Evolutionary conservation across 208 protist genomes (phyloP).

Genomic region (Wallacemonas collosoma): DNA sequence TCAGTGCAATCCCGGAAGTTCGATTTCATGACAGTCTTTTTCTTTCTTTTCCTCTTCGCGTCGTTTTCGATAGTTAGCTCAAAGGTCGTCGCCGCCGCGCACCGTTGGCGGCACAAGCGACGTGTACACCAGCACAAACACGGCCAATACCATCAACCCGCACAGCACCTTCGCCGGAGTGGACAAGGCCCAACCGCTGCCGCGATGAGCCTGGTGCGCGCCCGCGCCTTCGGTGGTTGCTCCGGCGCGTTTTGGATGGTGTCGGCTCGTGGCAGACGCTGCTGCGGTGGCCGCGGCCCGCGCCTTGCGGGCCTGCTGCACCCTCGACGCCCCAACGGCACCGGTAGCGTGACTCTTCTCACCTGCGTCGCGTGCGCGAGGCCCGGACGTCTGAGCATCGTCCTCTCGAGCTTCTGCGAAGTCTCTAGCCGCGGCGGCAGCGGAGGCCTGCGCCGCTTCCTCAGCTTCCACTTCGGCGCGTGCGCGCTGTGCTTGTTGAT

Average conservation of each 20-base stretch:
- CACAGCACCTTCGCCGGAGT: constrained; percentile 23
- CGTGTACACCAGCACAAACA: constrained; percentile 12
- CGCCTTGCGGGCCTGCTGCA: constrained; percentile 57
- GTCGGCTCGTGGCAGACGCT: background rate
- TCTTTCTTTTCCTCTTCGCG: background rate
- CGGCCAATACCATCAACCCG: constrained; percentile 26
- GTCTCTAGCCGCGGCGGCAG: too few relatives aligned
- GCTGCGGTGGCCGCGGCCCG: constrained; percentile 23
- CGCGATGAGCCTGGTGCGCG: background rate
- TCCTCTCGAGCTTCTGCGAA: constrained; percentile 7
- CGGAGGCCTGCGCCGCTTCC: background rate
- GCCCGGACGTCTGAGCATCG: background rate
- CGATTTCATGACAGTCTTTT: background rate
- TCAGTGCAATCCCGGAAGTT: too few relatives aligned
- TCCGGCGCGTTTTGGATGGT: constrained; percentile 18
- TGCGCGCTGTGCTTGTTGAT: background rate
- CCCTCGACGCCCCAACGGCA: constrained; percentile 28
- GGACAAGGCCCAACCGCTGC: constrained; percentile 5
- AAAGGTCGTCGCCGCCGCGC: background rate
- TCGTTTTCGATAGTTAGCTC: background rate
- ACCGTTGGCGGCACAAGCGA: constrained; percentile 2
- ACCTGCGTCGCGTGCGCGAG: background rate
- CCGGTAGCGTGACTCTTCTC: constrained; percentile 1
- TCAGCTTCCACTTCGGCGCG: constrained; percentile 4
- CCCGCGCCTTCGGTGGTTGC: background rate